Base-by-base conservation (phyloP, 495 filamentous ascomycete genomes). In the Aspergillus haitiensis region DNA sequence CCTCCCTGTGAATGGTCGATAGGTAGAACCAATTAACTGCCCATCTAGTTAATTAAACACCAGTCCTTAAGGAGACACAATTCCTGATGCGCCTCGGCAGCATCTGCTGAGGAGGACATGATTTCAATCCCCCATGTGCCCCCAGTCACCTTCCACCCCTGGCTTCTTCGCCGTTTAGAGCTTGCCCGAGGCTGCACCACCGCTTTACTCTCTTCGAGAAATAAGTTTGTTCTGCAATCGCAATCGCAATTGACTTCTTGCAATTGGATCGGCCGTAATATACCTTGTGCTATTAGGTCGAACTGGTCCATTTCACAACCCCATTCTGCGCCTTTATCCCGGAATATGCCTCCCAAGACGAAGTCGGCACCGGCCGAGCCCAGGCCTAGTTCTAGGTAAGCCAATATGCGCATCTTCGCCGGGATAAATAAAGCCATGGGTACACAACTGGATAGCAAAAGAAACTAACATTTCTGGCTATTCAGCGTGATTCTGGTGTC, bases 401-500 rank as follows among this genome's bases (percentile, higher is more conserved):
- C 44, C 49, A 16, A 55, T n/a, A 13, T 47, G n/a, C 35, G 35
- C 15, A 12, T 39, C 32, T 32, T 50, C 44, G 15, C 6, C 27
- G 7, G 47, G n/a, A 54, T 15, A 10, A 10, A 34, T 18, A 51
- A 35, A 16, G 31, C 2, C 3, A 27, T 27, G 1, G 3, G 21
- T 1, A 27, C 1, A 27, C 21, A 27, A 27, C 1, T 27, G 21
- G 21, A 27, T 27, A 27, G 21, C 21, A 27, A 3, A 27, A 27
- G 3, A 27, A 33, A 15, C 37, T 34, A 39, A 18, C 3, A 32
- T 27, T 33, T 21, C 42, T 9, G 52, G 27, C 46, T 56, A n/a
- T 1, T 6, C 60, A 96, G 91, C 67, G 84, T 98, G 46, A 78
- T 98, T 48, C 81, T 98, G 32, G 74, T 98, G 42, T 97, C 94